Conservation (phyloP, 371 early-diverging fungal species). For the Apophysomyces variabilis region DNA sequence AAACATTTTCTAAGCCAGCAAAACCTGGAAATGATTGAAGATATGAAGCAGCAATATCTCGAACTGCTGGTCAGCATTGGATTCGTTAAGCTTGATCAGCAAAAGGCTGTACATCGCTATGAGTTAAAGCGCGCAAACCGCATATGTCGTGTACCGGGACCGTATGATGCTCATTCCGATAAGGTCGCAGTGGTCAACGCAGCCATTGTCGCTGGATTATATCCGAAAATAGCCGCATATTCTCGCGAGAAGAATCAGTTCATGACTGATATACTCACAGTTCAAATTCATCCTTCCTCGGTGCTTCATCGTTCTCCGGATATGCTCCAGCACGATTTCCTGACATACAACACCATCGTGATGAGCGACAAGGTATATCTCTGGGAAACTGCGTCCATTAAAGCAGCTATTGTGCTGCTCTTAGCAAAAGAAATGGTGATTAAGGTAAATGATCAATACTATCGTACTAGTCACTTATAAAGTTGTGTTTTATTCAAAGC, state of each 20-base stretch:
- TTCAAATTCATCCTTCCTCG: conserved; percentile 68
- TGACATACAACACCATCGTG: conserved; percentile 62
- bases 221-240: conserved; percentile 64
- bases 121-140: conserved; percentile 29
- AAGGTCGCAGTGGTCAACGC: conserved; percentile 66
- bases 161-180: conserved; percentile 47
- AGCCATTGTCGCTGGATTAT: conserved; percentile 68
- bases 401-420: conserved; percentile 55
- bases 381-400: conserved; percentile 61
- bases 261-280: conserved; percentile 28
- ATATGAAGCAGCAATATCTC: conserved; percentile 81
- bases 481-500: conserved; percentile 38
- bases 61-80: conserved; percentile 75
- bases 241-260: conserved; percentile 18
- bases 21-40: conserved; percentile 75
- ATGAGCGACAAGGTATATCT: conserved; percentile 58
- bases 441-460: conserved; percentile 44
- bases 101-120: conserved; percentile 19
- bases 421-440: conserved; percentile 60
- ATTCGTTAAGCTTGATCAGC: conserved; percentile 55
- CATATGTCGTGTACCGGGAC: conserved; percentile 51
- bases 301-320: conserved; percentile 43
- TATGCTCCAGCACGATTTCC: conserved; percentile 39
- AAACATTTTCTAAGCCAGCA: conserved; percentile 64
- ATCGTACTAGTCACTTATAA: background rate